Evolutionary conservation across 805 yeast genomes (phyloP).

Genomic region (Sugiyamaella lignohabitans): DNA sequence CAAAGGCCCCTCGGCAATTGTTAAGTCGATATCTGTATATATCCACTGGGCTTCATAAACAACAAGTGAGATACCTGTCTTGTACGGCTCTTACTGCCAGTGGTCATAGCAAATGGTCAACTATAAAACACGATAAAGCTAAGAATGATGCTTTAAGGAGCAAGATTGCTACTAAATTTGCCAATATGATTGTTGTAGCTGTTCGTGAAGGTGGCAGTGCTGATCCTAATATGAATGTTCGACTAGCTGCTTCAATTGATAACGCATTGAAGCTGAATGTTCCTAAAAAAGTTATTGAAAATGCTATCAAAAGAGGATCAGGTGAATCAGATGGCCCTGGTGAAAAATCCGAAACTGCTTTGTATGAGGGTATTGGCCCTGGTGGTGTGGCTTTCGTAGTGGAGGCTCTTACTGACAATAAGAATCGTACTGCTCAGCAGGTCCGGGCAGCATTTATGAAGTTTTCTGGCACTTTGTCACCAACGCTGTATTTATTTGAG

Average conservation of each 20-base stretch:
- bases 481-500: constrained; percentile 72
- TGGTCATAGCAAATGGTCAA: constrained; percentile 96
- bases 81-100: no score
- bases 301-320: constrained; percentile 77
- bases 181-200: constrained; percentile 67
- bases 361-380: constrained; percentile 88
- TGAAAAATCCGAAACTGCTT: constrained; percentile 43
- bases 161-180: constrained; percentile 59
- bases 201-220: constrained; percentile 55
- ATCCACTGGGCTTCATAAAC: no score
- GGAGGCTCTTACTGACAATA: constrained; percentile 85
- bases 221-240: constrained; percentile 55
- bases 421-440: constrained; percentile 68
- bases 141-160: constrained; percentile 80
- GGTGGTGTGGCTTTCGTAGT: constrained; percentile 83
- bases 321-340: constrained; percentile 52
- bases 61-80: no score
- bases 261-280: constrained; percentile 71
- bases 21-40: no score
- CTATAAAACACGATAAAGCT: constrained; percentile 89
- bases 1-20: no score
- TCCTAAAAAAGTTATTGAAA: constrained; percentile 77
- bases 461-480: constrained; percentile 58
- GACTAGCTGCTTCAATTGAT: constrained; percentile 67
- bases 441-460: constrained; percentile 72